Evolutionary conservation across 2,329 filamentous ascomycete species (phyloP).

Genomic region (Fusarium pilosicola): DNA sequence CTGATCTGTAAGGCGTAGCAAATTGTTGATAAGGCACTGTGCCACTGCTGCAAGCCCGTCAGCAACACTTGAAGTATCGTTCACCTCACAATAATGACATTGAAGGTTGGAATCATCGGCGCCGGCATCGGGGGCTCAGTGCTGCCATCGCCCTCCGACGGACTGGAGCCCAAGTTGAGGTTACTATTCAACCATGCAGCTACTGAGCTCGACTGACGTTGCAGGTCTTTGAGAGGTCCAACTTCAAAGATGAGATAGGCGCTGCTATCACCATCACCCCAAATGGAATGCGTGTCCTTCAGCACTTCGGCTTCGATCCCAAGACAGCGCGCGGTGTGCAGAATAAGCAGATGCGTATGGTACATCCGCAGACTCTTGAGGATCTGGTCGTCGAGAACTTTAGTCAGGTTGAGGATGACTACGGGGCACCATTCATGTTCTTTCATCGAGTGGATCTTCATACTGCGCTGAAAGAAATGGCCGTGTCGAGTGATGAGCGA

Average conservation of each 20-base stretch:
- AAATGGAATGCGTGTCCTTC: background rate
- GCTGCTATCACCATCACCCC: background rate
- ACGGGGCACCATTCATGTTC: background rate
- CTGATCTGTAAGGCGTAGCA: background rate
- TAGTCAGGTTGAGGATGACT: background rate
- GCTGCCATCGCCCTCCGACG: background rate
- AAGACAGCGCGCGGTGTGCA: background rate
- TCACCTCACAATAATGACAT: background rate
- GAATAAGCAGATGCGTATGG: constrained; percentile 7
- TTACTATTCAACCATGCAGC: too few species aligned
- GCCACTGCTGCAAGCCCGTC: background rate
- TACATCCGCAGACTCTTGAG: background rate
- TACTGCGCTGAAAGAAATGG: background rate
- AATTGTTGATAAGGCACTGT: background rate
- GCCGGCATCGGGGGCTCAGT: background rate
- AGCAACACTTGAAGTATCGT: too few species aligned
- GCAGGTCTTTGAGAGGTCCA: background rate
- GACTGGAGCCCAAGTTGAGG: background rate
- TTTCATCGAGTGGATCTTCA: background rate
- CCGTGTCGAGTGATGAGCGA: background rate
- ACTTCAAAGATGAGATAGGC: constrained; percentile 1
- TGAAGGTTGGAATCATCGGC: background rate
- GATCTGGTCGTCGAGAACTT: background rate
- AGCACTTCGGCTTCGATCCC: background rate
- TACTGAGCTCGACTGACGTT: too few species aligned